Evolutionary conservation across 1,284 basidiomycete genomes (phyloP).

Genomic region (Tylopilus orsonianus): DNA sequence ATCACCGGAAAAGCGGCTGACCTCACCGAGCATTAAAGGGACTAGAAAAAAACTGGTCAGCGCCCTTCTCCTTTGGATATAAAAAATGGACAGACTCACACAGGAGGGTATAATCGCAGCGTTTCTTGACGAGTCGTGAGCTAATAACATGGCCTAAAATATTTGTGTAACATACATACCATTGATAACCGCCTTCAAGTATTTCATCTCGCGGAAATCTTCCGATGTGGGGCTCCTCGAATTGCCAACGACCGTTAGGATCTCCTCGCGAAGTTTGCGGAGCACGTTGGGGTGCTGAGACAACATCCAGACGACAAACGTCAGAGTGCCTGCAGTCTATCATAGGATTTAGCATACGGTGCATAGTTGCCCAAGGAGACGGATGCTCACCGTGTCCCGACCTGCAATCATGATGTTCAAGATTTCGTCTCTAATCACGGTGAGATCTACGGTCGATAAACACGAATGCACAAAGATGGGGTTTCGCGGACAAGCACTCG

Average conservation of each 20-base stretch:
- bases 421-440: constrained; percentile 48
- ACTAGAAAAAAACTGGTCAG: constrained; percentile 27
- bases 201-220: constrained; percentile 58
- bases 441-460: constrained; percentile 22
- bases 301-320: constrained; percentile 55
- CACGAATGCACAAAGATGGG: not conserved
- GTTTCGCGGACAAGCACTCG: not conserved
- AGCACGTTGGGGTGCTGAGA: constrained; percentile 49
- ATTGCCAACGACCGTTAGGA: constrained; percentile 46
- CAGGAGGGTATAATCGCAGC: constrained; percentile 60
- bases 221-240: constrained; percentile 48
- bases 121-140: constrained; percentile 43
- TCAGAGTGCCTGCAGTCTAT: constrained; percentile 53
- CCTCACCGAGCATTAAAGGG: constrained; percentile 35
- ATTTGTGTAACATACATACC: constrained; percentile 36
- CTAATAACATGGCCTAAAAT: not conserved
- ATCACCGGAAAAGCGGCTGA: not conserved
- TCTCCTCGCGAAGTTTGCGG: constrained; percentile 52
- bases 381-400: constrained; percentile 44
- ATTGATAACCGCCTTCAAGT: constrained; percentile 58
- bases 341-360: not conserved
- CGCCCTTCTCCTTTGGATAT: not conserved
- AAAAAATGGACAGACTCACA: constrained; percentile 39
- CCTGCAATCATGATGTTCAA: constrained; percentile 53
- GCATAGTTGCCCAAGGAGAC: not conserved